These are phyloP conservation scores for Triglochin maritima DNA, from an alignment of 106 monocot species.

Conservation along the genomic window DNA sequence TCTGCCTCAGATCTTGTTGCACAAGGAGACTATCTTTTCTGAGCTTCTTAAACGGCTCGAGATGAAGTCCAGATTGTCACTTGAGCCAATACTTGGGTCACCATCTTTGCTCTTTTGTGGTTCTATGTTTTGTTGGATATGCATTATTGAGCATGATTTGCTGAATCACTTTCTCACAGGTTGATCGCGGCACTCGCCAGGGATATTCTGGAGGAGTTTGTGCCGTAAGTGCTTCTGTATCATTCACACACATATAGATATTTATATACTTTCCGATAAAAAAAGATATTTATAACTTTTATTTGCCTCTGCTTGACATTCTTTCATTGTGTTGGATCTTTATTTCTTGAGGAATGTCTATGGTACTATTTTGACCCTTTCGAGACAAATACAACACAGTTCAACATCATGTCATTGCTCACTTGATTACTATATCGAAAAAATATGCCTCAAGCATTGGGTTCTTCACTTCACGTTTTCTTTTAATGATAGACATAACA, in stretches of 20 bases:
- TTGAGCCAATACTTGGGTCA: slow-evolving; percentile 80
- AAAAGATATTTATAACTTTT: background rate
- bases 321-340: background rate
- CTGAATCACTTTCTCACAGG: slow-evolving; percentile 29
- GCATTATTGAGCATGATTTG: too few relatives aligned
- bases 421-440: too few relatives aligned
- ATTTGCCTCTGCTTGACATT: background rate
- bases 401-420: too few relatives aligned
- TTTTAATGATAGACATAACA: too few relatives aligned
- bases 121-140: too few relatives aligned
- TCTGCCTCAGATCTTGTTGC: slow-evolving; percentile 65
- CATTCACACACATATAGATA: too few relatives aligned
- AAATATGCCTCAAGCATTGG: too few relatives aligned
- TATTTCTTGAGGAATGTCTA: too few relatives aligned
- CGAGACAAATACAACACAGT: too few relatives aligned
- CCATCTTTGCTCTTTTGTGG: background rate
- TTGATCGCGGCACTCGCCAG: slow-evolving; percentile 66
- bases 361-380: too few relatives aligned
- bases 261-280: too few relatives aligned
- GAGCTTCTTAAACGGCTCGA: slow-evolving; percentile 54
- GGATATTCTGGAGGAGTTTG: slow-evolving; percentile 71
- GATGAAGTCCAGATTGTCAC: slow-evolving; percentile 50
- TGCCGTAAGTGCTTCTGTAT: slow-evolving; percentile 42
- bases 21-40: slow-evolving; percentile 60
- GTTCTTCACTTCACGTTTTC: too few relatives aligned